phyloP scores from a whole-genome alignment of 2,329 filamentous ascomycete genomes.

The Clathrospora elynae region DNA sequence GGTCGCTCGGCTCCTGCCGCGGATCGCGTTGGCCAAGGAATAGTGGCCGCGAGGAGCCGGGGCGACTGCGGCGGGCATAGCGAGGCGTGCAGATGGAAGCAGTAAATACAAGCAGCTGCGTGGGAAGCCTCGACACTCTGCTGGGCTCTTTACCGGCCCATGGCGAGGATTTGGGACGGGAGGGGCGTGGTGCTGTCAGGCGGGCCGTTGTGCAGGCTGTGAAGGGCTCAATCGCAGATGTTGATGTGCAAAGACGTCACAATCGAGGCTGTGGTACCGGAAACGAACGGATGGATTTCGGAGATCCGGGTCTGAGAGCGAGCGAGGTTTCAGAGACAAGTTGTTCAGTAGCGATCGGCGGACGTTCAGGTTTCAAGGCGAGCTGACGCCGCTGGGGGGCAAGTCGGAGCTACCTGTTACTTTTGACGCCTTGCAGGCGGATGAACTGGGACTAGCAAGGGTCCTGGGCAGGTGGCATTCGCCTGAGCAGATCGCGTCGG shows the following conservation, averaged over 20 bases:
- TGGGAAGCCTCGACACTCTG: slow-evolving; percentile 5
- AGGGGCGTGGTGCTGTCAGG: slow-evolving; percentile 22
- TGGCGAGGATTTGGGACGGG: slow-evolving; percentile 22
- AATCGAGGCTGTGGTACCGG: slow-evolving; percentile 20
- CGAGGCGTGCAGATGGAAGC: slow-evolving; percentile 12
- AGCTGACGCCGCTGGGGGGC: slow-evolving; percentile 21
- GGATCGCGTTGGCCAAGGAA: slow-evolving; percentile 36
- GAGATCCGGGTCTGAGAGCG: slow-evolving; percentile 11
- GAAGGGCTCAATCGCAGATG: slow-evolving; percentile 4
- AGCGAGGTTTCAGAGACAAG: slow-evolving; percentile 12
- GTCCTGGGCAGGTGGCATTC: slow-evolving; percentile 29
- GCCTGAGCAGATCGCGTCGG: slow-evolving; percentile 22
- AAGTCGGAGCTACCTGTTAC: slow-evolving; percentile 16
- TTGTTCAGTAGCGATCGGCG: slow-evolving; percentile 24
- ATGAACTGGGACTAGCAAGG: slow-evolving; percentile 33
- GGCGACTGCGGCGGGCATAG: slow-evolving; percentile 43
- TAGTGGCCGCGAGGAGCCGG: slow-evolving; percentile 38
- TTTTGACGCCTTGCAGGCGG: slow-evolving; percentile 25
- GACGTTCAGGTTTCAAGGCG: slow-evolving; percentile 19
- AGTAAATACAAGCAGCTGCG: slow-evolving; percentile 4
- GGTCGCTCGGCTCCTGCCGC: slow-evolving; percentile 40
- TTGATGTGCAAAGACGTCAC: slow-evolving; percentile 30
- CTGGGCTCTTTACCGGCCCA: slow-evolving; percentile 23
- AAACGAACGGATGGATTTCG: slow-evolving; percentile 15
- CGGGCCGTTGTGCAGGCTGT: slow-evolving; percentile 24